Conservation (phyloP, 345 rosid genomes). For the Salix suchowensis region DNA sequence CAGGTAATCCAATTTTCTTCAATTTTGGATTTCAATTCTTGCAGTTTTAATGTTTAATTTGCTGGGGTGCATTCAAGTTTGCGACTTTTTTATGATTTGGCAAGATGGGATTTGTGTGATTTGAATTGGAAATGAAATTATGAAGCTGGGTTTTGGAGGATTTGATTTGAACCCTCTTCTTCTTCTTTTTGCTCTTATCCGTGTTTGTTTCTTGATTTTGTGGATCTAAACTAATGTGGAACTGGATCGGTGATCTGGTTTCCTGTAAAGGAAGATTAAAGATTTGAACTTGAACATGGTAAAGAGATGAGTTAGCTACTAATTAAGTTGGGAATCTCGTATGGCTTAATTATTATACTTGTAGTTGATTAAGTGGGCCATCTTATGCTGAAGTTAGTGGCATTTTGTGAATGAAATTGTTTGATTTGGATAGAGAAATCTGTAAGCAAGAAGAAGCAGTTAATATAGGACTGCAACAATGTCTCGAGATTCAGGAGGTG, state of each 20-base stretch:
- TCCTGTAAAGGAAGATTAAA: too few relatives aligned
- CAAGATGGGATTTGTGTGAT: not conserved
- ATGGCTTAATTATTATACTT: not conserved
- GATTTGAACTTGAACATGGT: too few relatives aligned
- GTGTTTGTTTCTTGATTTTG: too few relatives aligned
- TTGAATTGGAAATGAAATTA: not conserved
- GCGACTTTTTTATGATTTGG: not conserved
- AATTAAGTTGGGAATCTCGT: not conserved
- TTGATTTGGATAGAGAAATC: too few relatives aligned
- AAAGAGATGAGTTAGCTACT: too few relatives aligned
- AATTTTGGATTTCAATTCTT: not conserved
- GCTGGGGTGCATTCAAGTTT: not conserved
- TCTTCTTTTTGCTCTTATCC: too few relatives aligned
- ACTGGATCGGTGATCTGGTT: too few relatives aligned
- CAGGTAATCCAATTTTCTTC: constrained; percentile 24
- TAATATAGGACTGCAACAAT: too few relatives aligned
- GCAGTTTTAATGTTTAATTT: not conserved
- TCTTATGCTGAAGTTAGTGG: too few relatives aligned
- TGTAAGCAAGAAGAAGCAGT: too few relatives aligned
- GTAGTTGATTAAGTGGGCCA: not conserved
- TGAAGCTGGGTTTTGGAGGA: not conserved
- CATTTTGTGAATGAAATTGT: too few relatives aligned
- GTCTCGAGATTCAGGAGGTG: not conserved
- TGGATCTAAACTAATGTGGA: too few relatives aligned
- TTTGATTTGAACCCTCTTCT: not conserved